Conservation (phyloP, 768 basidiomycete genomes). For the Phaffia tasmanica region DNA sequence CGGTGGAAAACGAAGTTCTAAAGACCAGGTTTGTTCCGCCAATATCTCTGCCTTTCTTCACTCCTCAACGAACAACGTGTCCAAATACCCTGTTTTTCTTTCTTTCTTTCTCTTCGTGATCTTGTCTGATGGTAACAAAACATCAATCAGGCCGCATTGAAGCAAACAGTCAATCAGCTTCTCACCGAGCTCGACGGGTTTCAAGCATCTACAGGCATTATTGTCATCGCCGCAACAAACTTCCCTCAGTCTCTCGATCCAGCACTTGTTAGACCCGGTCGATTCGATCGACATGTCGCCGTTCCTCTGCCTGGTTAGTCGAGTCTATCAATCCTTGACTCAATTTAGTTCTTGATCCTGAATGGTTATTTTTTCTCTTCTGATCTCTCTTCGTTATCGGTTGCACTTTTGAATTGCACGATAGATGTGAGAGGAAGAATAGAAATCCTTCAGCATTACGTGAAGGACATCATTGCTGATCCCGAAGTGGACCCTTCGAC, state of each 20-base stretch:
- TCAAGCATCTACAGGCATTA: conserved; percentile 75
- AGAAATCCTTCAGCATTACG: conserved; percentile 87
- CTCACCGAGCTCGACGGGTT: conserved; percentile 98
- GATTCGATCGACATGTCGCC: conserved; percentile 69
- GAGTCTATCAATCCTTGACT: too few species aligned
- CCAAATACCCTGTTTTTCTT: too few species aligned
- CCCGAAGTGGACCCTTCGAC: conserved; percentile 74
- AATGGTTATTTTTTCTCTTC: too few species aligned
- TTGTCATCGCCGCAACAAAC: conserved; percentile 87
- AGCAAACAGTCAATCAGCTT: conserved; percentile 75
- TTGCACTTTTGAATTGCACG: conserved; percentile 44
- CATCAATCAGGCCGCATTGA: neutral
- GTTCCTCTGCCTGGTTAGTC: conserved; percentile 25
- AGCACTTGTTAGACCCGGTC: conserved; percentile 87
- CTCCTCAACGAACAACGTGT: too few species aligned
- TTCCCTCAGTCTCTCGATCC: conserved; percentile 92
- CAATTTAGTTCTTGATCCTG: neutral
- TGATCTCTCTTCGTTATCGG: too few species aligned
- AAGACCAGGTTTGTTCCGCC: conserved; percentile 33
- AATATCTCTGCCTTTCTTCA: too few species aligned
- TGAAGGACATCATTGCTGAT: conserved; percentile 61
- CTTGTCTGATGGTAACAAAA: too few species aligned
- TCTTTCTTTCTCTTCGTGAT: too few species aligned
- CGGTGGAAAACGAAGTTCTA: conserved; percentile 56
- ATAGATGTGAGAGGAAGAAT: conserved; percentile 87